A percentile compares a stretch with the other conserved stretches of the same genome.
Conservation (phyloP, 1,284 basidiomycete species). For the Lignosus rhinocerotis region DNA sequence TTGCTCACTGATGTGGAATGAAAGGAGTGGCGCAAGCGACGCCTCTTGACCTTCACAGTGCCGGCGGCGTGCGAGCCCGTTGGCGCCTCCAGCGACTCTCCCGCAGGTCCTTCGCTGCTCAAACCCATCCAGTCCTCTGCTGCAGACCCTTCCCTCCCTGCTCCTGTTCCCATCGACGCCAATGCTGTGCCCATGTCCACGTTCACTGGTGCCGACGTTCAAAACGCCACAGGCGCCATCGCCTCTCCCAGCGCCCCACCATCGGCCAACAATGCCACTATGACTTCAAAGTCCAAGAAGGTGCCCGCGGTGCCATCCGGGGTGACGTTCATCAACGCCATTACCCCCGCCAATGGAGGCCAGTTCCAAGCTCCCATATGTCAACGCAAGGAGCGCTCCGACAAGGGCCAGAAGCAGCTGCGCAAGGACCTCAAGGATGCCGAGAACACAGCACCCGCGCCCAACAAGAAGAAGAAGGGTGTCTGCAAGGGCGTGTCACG, state of each 20-base stretch:
- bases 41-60: too few relatives aligned
- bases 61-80: not conserved
- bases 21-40: not conserved
- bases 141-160: too few relatives aligned
- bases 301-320: too few relatives aligned
- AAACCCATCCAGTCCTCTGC: too few relatives aligned
- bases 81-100: not conserved
- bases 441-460: too few relatives aligned
- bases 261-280: not conserved
- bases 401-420: not conserved
- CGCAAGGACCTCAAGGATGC: too few relatives aligned
- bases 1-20: constrained; percentile 14
- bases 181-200: too few relatives aligned
- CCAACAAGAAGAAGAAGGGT: too few relatives aligned
- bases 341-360: not conserved
- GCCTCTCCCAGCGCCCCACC: not conserved
- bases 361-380: not conserved
- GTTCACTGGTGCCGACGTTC: too few relatives aligned
- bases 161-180: too few relatives aligned
- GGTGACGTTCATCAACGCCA: not conserved
- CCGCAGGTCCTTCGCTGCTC: not conserved
- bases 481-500: too few relatives aligned
- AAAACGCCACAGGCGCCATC: too few relatives aligned
- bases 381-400: not conserved
- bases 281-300: not conserved